These are phyloP conservation scores for Agaricus bisporus DNA, from an alignment of 768 basidiomycete species.

Conservation along the genomic window DNA sequence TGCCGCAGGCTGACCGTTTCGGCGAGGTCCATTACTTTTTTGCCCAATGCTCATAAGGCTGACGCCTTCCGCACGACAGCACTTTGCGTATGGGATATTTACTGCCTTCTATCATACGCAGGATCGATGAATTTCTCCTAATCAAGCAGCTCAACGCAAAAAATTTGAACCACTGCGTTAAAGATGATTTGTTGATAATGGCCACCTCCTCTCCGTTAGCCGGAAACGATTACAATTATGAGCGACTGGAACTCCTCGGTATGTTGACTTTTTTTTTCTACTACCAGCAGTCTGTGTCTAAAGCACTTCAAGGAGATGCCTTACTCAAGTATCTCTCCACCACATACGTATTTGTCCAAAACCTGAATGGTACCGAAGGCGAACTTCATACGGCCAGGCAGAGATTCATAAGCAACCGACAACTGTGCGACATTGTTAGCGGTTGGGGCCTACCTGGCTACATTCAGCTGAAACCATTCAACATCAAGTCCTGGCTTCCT, in stretches of 20 bases:
- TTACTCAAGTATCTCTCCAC: slow-evolving; percentile 78
- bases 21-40: slow-evolving; percentile 46
- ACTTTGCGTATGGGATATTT: slow-evolving; percentile 62
- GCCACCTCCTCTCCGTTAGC: slow-evolving; percentile 71
- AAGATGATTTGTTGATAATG: slow-evolving; percentile 52
- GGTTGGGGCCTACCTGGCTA: slow-evolving; percentile 61
- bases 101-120: slow-evolving; percentile 66
- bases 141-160: slow-evolving; percentile 73
- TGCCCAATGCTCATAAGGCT: neutral
- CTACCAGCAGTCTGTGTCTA: neutral
- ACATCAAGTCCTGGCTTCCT: slow-evolving; percentile 54
- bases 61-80: slow-evolving; percentile 28
- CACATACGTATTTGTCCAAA: slow-evolving; percentile 65
- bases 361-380: slow-evolving; percentile 61
- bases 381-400: slow-evolving; percentile 62
- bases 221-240: slow-evolving; percentile 69
- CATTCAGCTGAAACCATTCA: slow-evolving; percentile 68
- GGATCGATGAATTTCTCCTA: slow-evolving; percentile 69
- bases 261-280: slow-evolving; percentile 12
- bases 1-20: slow-evolving; percentile 67
- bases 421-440: slow-evolving; percentile 49
- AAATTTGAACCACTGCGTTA: slow-evolving; percentile 57
- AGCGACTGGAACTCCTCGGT: slow-evolving; percentile 83
- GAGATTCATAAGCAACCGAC: slow-evolving; percentile 69
- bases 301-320: slow-evolving; percentile 56